phyloP scores from a whole-genome alignment of 345 rosid genomes.

The Sisymbrium altissimum region DNA sequence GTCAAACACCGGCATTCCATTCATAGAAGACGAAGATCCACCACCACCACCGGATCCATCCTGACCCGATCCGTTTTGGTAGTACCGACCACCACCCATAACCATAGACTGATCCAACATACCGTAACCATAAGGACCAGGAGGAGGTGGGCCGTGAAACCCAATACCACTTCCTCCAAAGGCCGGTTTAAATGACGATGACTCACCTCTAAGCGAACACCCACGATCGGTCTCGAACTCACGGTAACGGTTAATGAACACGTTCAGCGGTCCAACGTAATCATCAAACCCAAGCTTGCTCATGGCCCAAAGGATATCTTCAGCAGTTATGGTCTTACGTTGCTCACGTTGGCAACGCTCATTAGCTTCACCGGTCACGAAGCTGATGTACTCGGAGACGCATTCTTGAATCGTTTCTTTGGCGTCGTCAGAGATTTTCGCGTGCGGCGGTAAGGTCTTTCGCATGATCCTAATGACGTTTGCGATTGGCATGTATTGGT shows the following conservation, averaged over 20 bases:
- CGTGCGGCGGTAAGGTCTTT: slow-evolving; percentile 47
- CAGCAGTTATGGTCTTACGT: slow-evolving; percentile 65
- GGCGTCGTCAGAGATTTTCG: slow-evolving; percentile 73
- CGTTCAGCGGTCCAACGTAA: slow-evolving; percentile 45
- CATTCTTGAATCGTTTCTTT: slow-evolving; percentile 73
- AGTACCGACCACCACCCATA: slow-evolving; percentile 29
- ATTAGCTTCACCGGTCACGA: slow-evolving; percentile 69
- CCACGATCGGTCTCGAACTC: slow-evolving; percentile 43
- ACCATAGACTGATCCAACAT: slow-evolving; percentile 28
- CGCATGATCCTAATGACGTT: slow-evolving; percentile 74
- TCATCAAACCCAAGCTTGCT: slow-evolving; percentile 61
- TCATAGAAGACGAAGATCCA: slow-evolving; percentile 15
- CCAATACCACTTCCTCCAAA: slow-evolving; percentile 20
- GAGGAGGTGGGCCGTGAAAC: slow-evolving; percentile 13
- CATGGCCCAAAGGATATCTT: slow-evolving; percentile 70
- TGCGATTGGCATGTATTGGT: slow-evolving; percentile 71
- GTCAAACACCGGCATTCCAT: slow-evolving; percentile 24
- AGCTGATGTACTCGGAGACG: slow-evolving; percentile 67
- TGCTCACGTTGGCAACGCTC: slow-evolving; percentile 71
- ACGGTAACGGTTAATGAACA: slow-evolving; percentile 45
- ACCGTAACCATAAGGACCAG: slow-evolving; percentile 24
- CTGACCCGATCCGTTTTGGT: slow-evolving; percentile 29
- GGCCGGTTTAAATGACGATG: background rate
- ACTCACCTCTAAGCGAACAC: slow-evolving; percentile 25
- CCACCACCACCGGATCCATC: slow-evolving; percentile 23